A percentile compares a stretch with the other conserved stretches of the same genome.
Conservation (phyloP, 176 grass and related monocot genomes). For the Eleusine indica region DNA sequence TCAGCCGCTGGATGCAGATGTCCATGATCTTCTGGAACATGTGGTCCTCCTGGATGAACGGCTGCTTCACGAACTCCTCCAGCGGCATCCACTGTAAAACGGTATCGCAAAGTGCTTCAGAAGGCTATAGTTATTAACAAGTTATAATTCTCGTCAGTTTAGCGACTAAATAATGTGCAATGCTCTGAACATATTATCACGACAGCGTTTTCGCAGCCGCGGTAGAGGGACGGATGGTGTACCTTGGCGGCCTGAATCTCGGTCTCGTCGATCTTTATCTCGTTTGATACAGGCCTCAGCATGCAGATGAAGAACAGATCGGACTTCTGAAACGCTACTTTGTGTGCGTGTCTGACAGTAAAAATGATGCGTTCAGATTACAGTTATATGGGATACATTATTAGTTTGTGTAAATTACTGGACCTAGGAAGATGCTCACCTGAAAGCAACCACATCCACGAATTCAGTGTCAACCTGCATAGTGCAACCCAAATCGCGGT, state of each 20-base stretch:
- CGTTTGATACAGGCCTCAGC: conserved; percentile 73
- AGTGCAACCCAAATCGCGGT: conserved; percentile 12
- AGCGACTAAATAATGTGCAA: too few relatives aligned
- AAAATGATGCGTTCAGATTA: background rate
- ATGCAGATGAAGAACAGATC: conserved; percentile 99
- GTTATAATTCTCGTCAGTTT: too few relatives aligned
- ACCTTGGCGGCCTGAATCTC: conserved; percentile 98
- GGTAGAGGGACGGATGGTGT: background rate
- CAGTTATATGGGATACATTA: background rate
- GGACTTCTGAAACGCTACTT: conserved; percentile 90
- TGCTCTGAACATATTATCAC: background rate
- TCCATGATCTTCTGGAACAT: conserved; percentile 98
- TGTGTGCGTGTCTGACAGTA: conserved; percentile 69
- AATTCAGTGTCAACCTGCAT: conserved; percentile 87
- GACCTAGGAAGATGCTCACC: conserved; percentile 42
- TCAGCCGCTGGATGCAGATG: conserved; percentile 81
- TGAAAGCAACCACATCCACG: conserved; percentile 84
- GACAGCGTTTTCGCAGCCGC: background rate
- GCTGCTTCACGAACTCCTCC: conserved; percentile 74
- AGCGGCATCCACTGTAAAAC: conserved; percentile 84
- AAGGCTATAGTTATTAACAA: too few relatives aligned
- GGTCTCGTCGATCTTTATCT: conserved; percentile 86
- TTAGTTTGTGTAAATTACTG: background rate
- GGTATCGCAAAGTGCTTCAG: background rate
- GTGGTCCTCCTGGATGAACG: conserved; percentile 82